phyloP scores from a whole-genome alignment of 768 basidiomycete species.

The Leucogyrophana mollusca region DNA sequence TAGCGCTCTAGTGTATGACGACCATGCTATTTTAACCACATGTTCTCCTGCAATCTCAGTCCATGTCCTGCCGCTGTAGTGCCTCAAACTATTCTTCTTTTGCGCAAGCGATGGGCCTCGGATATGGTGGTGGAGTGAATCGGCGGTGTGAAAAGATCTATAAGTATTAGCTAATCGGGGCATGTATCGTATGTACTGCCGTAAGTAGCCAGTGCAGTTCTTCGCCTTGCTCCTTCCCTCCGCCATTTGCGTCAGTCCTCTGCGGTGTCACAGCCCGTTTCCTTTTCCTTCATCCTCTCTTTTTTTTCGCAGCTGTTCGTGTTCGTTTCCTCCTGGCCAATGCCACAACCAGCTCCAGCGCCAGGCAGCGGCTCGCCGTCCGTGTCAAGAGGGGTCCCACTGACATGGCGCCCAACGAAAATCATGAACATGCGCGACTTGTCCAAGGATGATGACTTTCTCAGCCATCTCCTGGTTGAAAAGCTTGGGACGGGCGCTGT shows the following conservation, averaged over 20 bases:
- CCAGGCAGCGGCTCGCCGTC: slow-evolving; percentile 21
- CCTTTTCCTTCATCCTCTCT: slow-evolving; percentile 7
- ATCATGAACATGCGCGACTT: slow-evolving; percentile 91
- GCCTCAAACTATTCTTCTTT: too few relatives aligned
- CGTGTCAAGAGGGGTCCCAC: slow-evolving; percentile 13
- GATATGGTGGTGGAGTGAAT: not conserved
- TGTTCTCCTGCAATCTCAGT: slow-evolving; percentile 5
- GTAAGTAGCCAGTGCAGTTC: slow-evolving; percentile 29
- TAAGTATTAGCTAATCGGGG: slow-evolving; percentile 8
- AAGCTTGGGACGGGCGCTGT: slow-evolving; percentile 79
- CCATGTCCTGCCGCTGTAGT: slow-evolving; percentile 9
- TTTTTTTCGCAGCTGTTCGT: slow-evolving; percentile 18
- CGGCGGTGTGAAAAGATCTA: not conserved
- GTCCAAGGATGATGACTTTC: slow-evolving; percentile 88
- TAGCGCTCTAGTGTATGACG: slow-evolving; percentile 13
- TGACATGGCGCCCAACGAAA: slow-evolving; percentile 79
- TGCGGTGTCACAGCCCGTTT: slow-evolving; percentile 3
- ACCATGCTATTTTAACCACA: slow-evolving; percentile 8
- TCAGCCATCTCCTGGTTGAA: slow-evolving; percentile 86
- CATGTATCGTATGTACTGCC: slow-evolving; percentile 14
- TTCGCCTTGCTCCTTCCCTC: slow-evolving; percentile 21
- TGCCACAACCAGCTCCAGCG: slow-evolving; percentile 27
- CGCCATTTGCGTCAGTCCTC: slow-evolving; percentile 32
- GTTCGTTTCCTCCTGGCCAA: slow-evolving; percentile 24
- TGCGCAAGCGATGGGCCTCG: too few relatives aligned